Evolutionary conservation across 805 yeast genomes (phyloP).

Genomic region (Candida morakotiae): DNA sequence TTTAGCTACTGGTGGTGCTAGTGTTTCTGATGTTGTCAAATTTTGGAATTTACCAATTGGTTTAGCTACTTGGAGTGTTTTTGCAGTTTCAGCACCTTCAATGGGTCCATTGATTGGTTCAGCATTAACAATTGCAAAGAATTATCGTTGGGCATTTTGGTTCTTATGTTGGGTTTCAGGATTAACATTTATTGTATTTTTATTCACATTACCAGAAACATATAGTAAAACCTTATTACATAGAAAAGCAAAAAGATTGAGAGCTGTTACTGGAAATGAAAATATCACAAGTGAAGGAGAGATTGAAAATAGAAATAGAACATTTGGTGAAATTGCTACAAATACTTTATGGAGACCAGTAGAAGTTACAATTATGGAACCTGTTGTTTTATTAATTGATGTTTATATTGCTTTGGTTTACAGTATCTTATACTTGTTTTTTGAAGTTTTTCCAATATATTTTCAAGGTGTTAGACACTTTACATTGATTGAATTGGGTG

Average conservation of each 20-base stretch:
- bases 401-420: constrained; percentile 49
- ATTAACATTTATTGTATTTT: constrained; percentile 16
- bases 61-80: constrained; percentile 50
- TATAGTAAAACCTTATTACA: constrained; percentile 40
- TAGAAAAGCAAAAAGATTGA: constrained; percentile 45
- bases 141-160: constrained; percentile 51
- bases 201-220: constrained; percentile 48
- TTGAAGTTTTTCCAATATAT: constrained; percentile 61
- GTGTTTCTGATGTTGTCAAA: constrained; percentile 46
- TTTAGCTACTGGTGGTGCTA: constrained; percentile 56
- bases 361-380: constrained; percentile 48
- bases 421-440: constrained; percentile 51
- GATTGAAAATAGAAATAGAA: constrained; percentile 20
- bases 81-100: constrained; percentile 52
- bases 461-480: constrained; percentile 43
- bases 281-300: constrained; percentile 41
- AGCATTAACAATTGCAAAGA: constrained; percentile 31
- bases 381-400: constrained; percentile 52
- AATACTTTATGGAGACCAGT: constrained; percentile 47
- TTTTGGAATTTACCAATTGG: constrained; percentile 43
- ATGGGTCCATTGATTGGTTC: constrained; percentile 58
- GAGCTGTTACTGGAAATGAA: constrained; percentile 47
- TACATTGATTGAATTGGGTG: constrained; percentile 45
- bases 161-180: constrained; percentile 30
- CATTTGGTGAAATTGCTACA: constrained; percentile 15